Evolutionary conservation across 2,329 filamentous ascomycete species (phyloP), one percentile per base, ranked within the genome.

Genomic region (Rutstroemia sp.): DNA sequence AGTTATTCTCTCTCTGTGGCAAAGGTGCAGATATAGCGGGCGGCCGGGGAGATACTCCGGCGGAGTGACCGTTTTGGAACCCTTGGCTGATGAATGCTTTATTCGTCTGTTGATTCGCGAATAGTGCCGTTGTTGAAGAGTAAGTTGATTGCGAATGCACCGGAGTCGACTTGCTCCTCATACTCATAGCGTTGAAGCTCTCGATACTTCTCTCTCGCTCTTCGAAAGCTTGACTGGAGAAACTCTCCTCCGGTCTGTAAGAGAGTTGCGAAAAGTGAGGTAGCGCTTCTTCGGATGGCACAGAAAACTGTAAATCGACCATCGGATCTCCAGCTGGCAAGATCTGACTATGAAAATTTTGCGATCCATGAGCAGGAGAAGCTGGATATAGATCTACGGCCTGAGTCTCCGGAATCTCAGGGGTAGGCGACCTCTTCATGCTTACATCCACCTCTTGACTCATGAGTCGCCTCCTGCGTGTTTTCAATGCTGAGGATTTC

Each of bases 161-260:
- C 30, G 57, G 53, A 16, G 56, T 57, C 4, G 57, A 57, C 25
- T 49, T 59, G 5, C 27, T 56, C n/a, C 51, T 38, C 39, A 19
- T 10, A 23, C 51, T 38, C 39, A 19, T 10, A 23, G 52, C 3
- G n/a, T 56, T 2, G 57, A 58, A 17, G 60, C 57, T 38, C 60
- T 42, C 30, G 12, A 34, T 34, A 9, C 30, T 34, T 12, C 30
- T 12, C 30, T 34, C 30, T 4, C 8, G 12, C 4, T 34, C 30
- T 34, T 34, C 10, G 30, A 14, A 34, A 34, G 30, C 10, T 34
- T 34, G 30, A 7, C 34, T 17, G 47, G 59, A 54, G 44, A 59
- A 64, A 16, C 6, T 37, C 7, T 56, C 27, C 1, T 58, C 39
- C 9, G 54, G 38, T 7, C 41, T 34, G 17, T 57, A 56, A 1